Evolutionary conservation across 1,284 basidiomycete species (phyloP), one percentile per base, ranked within the genome.

Genomic region (Anthracocystis walkeri): DNA sequence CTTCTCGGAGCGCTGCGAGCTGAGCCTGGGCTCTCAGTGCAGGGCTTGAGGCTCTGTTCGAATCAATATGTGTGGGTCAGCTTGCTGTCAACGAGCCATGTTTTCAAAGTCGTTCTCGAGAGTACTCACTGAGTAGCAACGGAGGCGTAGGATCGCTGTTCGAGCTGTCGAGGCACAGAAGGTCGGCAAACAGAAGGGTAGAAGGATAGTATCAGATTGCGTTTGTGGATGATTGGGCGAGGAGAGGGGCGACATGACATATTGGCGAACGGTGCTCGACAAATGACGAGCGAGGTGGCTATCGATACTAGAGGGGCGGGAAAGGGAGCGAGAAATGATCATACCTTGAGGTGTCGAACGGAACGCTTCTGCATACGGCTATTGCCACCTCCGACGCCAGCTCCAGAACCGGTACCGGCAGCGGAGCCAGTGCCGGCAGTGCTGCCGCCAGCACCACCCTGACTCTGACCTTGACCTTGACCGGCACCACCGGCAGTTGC

Each of bases 261-360:
- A 25, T 50, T 3, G 27, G 21, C 12, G 16, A 4, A 29, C 46
- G 27, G 6, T n/a, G 25, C 27, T 0, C 1, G 46, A 8, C 46
- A 16, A 29, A 18, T 27, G 29, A 6, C 25, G 46, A 48, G 27
- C 46, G n/a, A 12, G 27, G 46, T 29, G 23, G 25, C 46, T 21
- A 41, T 14, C 18, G 14, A 20, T n/a, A 42, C 18, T n/a, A 20
- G 6, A 38, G 18, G 27, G n/a, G n/a, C n/a, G n/a, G 52, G 29
- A 45, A 8, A 10, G n/a, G 23, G 18, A 52, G 31, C 20, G 33
- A 50, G 16, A 33, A 31, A 20, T n/a, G 23, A 49, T 71, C 68
- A 71, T 71, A 71, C 68, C 68, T 71, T 58, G 46, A 52, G 59
- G 60, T 63, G 51, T 46, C 63, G 69, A 31, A 66, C 18, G 7